A percentile compares a stretch with the other conserved stretches of the same genome.
phyloP scores from a whole-genome alignment of 257 asterid genomes.

The Solanum raphanifolium region DNA sequence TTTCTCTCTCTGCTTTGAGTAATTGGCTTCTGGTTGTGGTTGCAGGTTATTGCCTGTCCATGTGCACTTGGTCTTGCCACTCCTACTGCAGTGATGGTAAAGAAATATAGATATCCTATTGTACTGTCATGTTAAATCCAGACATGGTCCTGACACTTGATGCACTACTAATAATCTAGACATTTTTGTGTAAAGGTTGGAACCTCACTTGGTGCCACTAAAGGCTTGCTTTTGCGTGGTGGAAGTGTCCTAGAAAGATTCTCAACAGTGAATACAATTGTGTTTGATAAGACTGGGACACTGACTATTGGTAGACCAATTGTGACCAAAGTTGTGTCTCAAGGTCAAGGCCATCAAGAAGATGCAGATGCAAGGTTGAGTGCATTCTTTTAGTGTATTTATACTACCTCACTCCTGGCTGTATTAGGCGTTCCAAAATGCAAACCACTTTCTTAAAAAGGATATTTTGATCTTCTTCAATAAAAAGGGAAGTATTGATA shows the following conservation, averaged over 20 bases:
- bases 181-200: conserved; percentile 59
- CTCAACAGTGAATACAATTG: conserved; percentile 68
- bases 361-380: conserved; percentile 51
- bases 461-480: not conserved
- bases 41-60: conserved; percentile 98
- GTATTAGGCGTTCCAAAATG: not conserved
- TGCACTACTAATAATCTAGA: not conserved
- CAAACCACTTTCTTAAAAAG: not conserved
- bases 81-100: conserved; percentile 99
- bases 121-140: not conserved
- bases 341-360: conserved; percentile 16
- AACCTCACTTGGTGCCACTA: conserved; percentile 98
- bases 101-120: not conserved
- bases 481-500: not conserved
- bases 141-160: not conserved
- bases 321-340: conserved; percentile 65
- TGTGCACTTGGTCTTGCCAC: conserved; percentile 99
- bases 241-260: conserved; percentile 86
- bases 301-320: conserved; percentile 84
- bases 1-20: not conserved
- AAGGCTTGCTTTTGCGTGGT: conserved; percentile 96
- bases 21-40: conserved; percentile 10
- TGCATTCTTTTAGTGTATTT: not conserved
- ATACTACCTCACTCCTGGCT: not conserved
- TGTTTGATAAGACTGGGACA: conserved; percentile 98